Evolutionary conservation across 2,329 filamentous ascomycete species (phyloP).

Genomic region (Scytalidium lignicola): DNA sequence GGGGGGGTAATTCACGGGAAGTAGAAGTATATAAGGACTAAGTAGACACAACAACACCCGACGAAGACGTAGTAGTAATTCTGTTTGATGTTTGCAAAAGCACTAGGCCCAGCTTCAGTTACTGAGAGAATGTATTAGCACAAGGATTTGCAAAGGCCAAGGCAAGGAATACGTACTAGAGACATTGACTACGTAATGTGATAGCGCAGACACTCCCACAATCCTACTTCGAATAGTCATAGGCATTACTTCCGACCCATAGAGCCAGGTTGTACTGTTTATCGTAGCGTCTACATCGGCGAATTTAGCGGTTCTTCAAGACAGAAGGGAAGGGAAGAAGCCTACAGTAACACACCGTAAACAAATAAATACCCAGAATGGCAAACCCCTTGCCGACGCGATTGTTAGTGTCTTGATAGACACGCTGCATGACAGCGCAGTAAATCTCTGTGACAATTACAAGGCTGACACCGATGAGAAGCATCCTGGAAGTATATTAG

Average conservation of each 20-base stretch:
- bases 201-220: conserved; percentile 47
- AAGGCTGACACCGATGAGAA: conserved; percentile 44
- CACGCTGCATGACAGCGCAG: conserved; percentile 50
- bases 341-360: conserved; percentile 49
- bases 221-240: conserved; percentile 47
- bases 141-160: neutral
- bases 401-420: conserved; percentile 50
- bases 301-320: neutral
- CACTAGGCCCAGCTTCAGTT: conserved; percentile 48
- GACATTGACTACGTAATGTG: conserved; percentile 50
- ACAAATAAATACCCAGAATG: conserved; percentile 52
- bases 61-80: conserved; percentile 58
- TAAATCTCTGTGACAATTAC: conserved; percentile 52
- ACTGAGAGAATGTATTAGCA: conserved; percentile 21
- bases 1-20: conserved; percentile 35
- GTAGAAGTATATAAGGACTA: conserved; percentile 46
- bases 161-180: conserved; percentile 26
- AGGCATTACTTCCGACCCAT: conserved; percentile 49
- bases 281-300: conserved; percentile 39
- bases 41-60: conserved; percentile 43
- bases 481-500: conserved; percentile 38
- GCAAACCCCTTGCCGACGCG: conserved; percentile 52
- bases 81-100: conserved; percentile 50
- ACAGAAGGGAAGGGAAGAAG: conserved; percentile 9
- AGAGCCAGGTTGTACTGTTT: conserved; percentile 48